Conservation (phyloP, 2,329 filamentous ascomycete genomes). For the Paecilomyces sp. region DNA sequence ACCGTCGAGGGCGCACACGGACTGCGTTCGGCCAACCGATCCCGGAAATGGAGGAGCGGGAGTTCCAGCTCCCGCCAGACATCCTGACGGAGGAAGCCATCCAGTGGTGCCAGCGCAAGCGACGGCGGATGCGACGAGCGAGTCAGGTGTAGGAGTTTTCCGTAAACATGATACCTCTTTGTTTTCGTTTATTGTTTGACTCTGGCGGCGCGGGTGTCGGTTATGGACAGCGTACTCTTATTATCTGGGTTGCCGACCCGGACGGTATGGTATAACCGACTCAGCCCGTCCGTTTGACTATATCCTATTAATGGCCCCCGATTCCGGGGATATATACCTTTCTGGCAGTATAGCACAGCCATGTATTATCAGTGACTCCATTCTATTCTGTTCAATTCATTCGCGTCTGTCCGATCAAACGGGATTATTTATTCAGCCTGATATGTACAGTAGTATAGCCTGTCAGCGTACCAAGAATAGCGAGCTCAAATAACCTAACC, state of each 20-base stretch:
- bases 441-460: too few species aligned
- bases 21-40: slow-evolving; percentile 77
- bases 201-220: background rate
- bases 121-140: slow-evolving; percentile 26
- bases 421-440: too few species aligned
- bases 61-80: slow-evolving; percentile 70
- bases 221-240: background rate
- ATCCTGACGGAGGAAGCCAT: slow-evolving; percentile 39
- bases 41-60: slow-evolving; percentile 61
- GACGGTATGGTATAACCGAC: background rate
- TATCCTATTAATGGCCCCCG: background rate
- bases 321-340: background rate
- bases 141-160: slow-evolving; percentile 8
- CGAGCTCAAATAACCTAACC: too few species aligned
- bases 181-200: background rate
- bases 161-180: background rate
- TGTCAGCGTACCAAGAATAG: too few species aligned
- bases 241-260: background rate
- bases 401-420: background rate
- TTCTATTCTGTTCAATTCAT: background rate
- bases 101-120: slow-evolving; percentile 31
- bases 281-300: background rate
- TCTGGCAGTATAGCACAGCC: background rate
- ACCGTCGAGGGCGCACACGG: slow-evolving; percentile 61
- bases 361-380: background rate